These are phyloP conservation scores for Penicillium fuscoglaucum DNA, from an alignment of 2,329 filamentous ascomycete genomes.

Conservation along the genomic window DNA sequence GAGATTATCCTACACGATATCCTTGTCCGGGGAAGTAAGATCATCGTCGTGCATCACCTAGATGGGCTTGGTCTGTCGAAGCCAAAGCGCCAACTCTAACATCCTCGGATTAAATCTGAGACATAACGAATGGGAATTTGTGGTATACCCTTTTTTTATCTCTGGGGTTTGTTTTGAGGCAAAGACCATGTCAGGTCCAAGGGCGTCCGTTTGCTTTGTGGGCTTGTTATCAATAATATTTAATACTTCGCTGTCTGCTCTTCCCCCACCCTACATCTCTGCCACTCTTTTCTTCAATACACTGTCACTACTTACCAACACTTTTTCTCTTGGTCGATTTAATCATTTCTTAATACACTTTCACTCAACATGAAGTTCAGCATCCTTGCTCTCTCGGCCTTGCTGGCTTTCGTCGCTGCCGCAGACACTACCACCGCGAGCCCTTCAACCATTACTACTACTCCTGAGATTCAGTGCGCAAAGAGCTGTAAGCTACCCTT, in stretches of 20 bases:
- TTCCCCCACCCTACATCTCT: not conserved
- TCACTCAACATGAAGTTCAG: conserved; percentile 43
- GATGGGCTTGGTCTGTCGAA: not conserved
- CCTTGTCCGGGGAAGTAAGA: conserved; percentile 7
- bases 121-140: conserved; percentile 17
- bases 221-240: conserved; percentile 3
- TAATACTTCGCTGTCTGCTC: conserved; percentile 1
- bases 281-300: not conserved
- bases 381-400: conserved; percentile 45
- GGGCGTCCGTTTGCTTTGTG: not conserved
- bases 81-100: not conserved
- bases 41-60: conserved; percentile 1
- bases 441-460: conserved; percentile 34
- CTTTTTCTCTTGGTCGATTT: conserved; percentile 13
- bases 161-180: conserved; percentile 1
- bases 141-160: conserved; percentile 7
- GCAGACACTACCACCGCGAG: conserved; percentile 28
- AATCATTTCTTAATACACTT: conserved; percentile 9
- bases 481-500: conserved; percentile 36
- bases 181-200: not conserved
- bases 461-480: conserved; percentile 38
- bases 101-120: conserved; percentile 14
- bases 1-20: conserved; percentile 1
- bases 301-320: not conserved
- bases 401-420: conserved; percentile 48